Percentiles rank a stretch among this genome's conserved stretches.
Conservation (phyloP, 805 yeast species). For the Cyberlindnera suaveolens region DNA sequence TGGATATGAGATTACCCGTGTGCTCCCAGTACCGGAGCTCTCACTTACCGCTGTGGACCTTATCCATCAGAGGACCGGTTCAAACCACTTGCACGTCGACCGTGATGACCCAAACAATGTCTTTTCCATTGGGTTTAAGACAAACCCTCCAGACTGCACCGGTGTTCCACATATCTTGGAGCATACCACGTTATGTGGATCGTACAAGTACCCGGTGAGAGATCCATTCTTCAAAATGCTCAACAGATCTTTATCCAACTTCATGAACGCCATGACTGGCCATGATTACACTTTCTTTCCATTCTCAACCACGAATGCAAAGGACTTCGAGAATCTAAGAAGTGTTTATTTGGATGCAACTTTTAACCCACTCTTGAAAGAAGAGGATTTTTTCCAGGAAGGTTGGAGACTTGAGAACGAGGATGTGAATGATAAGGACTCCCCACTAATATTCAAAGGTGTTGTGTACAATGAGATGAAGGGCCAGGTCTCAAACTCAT, state of each 20-base stretch:
- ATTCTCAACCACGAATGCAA: conserved; percentile 85
- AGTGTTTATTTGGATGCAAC: conserved; percentile 86
- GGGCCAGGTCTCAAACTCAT: conserved; percentile 88
- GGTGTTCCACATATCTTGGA: conserved; percentile 96
- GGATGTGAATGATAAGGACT: conserved; percentile 44
- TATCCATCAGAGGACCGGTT: conserved; percentile 61
- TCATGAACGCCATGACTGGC: conserved; percentile 99
- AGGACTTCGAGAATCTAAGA: conserved; percentile 78
- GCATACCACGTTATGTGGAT: conserved; percentile 95
- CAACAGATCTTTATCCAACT: conserved; percentile 87
- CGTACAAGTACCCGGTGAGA: conserved; percentile 83
- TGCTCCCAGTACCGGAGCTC: conserved; percentile 72
- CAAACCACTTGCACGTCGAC: conserved; percentile 81
- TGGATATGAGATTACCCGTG: conserved; percentile 63
- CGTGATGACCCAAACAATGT: conserved; percentile 81
- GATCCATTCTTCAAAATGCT: conserved; percentile 98
- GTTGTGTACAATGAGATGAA: conserved; percentile 98
- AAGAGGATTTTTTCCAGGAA: conserved; percentile 86
- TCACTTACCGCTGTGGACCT: conserved; percentile 73
- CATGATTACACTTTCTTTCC: conserved; percentile 95
- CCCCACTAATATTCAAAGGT: conserved; percentile 79
- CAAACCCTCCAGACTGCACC: conserved; percentile 90
- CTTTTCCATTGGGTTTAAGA: conserved; percentile 83
- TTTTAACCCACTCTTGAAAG: conserved; percentile 68
- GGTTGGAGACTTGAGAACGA: conserved; percentile 94